These are phyloP conservation scores for Trichoderma parareesei DNA, from an alignment of 495 filamentous ascomycete genomes.

Conservation along the genomic window DNA sequence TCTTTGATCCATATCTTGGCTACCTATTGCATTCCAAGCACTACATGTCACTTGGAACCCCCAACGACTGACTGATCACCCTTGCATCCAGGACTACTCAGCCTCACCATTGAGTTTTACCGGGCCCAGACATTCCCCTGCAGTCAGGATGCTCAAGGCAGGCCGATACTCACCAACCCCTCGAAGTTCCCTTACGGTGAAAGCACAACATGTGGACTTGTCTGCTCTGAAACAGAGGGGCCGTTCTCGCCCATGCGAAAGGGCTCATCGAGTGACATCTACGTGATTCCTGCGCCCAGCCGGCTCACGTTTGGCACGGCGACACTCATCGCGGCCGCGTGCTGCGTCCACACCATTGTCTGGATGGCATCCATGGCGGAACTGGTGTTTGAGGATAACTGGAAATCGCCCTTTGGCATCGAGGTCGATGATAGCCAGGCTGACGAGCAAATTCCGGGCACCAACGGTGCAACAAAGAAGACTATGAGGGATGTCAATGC, in stretches of 20 bases:
- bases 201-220: conserved; percentile 29
- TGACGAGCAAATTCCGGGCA: conserved; percentile 40
- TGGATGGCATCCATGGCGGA: conserved; percentile 50
- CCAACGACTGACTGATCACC: background rate
- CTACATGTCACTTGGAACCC: background rate
- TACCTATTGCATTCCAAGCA: background rate
- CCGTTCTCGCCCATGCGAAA: conserved; percentile 42
- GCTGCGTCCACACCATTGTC: conserved; percentile 51
- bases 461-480: conserved; percentile 43
- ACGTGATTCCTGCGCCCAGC: conserved; percentile 45
- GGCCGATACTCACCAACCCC: conserved; percentile 23
- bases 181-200: conserved; percentile 31
- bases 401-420: conserved; percentile 33
- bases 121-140: conserved; percentile 34
- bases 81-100: conserved; percentile 37
- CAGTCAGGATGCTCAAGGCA: conserved; percentile 27
- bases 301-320: conserved; percentile 44
- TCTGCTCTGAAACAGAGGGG: conserved; percentile 30
- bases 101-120: conserved; percentile 52
- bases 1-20: background rate
- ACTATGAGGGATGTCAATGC: conserved; percentile 41
- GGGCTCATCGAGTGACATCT: conserved; percentile 44
- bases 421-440: conserved; percentile 18
- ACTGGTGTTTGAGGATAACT: conserved; percentile 51
- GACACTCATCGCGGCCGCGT: conserved; percentile 49